Percentiles rank a stretch among this genome's conserved stretches.
phyloP scores from a whole-genome alignment of 805 yeast genomes.

The Yarrowia hollandica region DNA sequence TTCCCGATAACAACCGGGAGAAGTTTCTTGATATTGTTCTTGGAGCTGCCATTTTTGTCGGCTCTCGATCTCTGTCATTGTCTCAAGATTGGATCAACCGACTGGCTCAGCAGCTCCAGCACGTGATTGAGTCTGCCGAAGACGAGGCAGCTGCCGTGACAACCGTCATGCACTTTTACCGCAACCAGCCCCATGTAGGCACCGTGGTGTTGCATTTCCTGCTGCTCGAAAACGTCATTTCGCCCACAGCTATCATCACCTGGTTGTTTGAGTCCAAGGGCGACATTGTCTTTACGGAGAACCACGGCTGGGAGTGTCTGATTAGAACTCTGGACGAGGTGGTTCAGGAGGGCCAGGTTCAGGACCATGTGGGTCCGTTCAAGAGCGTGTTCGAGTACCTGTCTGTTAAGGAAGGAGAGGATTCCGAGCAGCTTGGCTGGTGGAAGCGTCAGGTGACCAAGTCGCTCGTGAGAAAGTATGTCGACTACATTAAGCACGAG shows the following conservation, averaged over 20 bases:
- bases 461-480: conserved; percentile 13
- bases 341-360: not conserved
- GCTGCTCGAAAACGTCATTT: conserved; percentile 48
- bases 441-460: conserved; percentile 29
- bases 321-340: conserved; percentile 21
- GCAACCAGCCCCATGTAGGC: conserved; percentile 63
- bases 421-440: conserved; percentile 30
- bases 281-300: conserved; percentile 40
- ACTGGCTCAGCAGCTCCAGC: conserved; percentile 43
- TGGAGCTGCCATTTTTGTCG: conserved; percentile 75
- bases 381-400: conserved; percentile 4
- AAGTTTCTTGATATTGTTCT: conserved; percentile 61
- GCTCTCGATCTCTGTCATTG: conserved; percentile 84
- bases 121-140: conserved; percentile 37
- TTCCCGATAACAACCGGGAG: conserved; percentile 43
- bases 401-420: not conserved
- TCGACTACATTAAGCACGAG: not conserved
- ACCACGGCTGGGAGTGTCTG: conserved; percentile 39
- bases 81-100: conserved; percentile 57
- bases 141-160: conserved; percentile 49
- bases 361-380: conserved; percentile 7
- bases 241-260: conserved; percentile 46
- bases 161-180: conserved; percentile 65
- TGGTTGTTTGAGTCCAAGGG: conserved; percentile 38
- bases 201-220: conserved; percentile 57